Conservation (phyloP, 805 yeast genomes). For the Kodamaea leandrae region DNA sequence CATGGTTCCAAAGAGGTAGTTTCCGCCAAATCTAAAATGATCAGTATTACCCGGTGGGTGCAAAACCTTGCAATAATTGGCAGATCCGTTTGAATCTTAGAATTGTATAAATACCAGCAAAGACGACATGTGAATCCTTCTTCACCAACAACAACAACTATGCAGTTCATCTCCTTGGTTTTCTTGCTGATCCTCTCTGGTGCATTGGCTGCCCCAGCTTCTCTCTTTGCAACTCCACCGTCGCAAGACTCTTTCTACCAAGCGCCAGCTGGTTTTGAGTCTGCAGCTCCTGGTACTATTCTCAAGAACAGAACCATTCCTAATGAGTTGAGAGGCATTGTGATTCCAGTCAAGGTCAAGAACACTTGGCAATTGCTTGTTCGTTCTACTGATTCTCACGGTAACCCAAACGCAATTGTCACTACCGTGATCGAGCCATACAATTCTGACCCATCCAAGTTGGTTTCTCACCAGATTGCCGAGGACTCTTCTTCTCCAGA, state of each 20-base stretch:
- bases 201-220: constrained; percentile 2
- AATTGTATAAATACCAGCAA: too few relatives aligned
- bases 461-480: constrained; percentile 20
- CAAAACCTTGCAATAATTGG: too few relatives aligned
- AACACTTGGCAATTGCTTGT: constrained; percentile 21
- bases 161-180: not conserved
- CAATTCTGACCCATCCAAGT: constrained; percentile 22
- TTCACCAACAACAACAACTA: too few relatives aligned
- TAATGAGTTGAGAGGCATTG: constrained; percentile 16
- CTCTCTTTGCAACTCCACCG: constrained; percentile 4
- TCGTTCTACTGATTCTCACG: constrained; percentile 20
- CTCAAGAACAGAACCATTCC: constrained; percentile 23
- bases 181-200: constrained; percentile 3
- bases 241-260: constrained; percentile 24
- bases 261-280: constrained; percentile 23
- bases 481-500: constrained; percentile 21
- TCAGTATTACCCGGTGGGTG: too few relatives aligned
- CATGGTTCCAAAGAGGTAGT: too few relatives aligned
- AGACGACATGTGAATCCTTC: too few relatives aligned
- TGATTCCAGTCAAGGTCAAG: constrained; percentile 20
- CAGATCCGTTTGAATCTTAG: too few relatives aligned
- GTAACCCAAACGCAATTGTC: constrained; percentile 20
- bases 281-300: constrained; percentile 21
- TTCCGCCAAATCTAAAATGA: too few relatives aligned
- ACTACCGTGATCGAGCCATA: constrained; percentile 24